phyloP scores from a whole-genome alignment of 441 rosid species.

The Gossypium aridum region DNA sequence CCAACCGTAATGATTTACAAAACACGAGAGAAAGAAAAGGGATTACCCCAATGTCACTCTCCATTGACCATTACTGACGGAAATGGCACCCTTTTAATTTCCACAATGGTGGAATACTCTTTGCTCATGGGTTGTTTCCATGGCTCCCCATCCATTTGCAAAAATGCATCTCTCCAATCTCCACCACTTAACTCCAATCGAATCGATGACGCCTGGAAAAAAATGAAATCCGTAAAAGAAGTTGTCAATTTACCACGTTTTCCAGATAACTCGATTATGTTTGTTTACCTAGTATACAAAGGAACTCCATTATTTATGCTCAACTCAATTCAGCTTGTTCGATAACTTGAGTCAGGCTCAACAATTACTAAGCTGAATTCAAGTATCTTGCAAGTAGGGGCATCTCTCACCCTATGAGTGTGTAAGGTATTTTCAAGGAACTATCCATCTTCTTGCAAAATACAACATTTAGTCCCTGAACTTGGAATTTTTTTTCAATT shows the following conservation, averaged over 20 bases:
- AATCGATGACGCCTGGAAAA: constrained; percentile 71
- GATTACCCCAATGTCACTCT: constrained; percentile 25
- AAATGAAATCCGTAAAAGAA: not conserved
- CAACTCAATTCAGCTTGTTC: not conserved
- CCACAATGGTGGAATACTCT: constrained; percentile 70
- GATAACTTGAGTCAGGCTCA: not conserved
- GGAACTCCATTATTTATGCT: too few relatives aligned
- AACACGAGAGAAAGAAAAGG: not conserved
- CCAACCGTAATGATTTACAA: not conserved
- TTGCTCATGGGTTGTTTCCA: constrained; percentile 81
- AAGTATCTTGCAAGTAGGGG: not conserved
- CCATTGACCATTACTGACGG: constrained; percentile 69
- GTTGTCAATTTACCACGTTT: not conserved
- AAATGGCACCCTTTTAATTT: constrained; percentile 71
- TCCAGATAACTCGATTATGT: not conserved
- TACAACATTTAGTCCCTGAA: too few relatives aligned
- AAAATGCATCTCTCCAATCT: constrained; percentile 73
- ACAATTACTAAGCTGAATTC: not conserved
- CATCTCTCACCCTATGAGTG: not conserved
- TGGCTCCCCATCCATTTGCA: constrained; percentile 99
- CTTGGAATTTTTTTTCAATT: too few relatives aligned
- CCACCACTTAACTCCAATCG: constrained; percentile 85
- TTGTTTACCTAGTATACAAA: too few relatives aligned
- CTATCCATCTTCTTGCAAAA: not conserved
- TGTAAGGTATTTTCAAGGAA: not conserved